Percentiles rank a stretch among this genome's conserved stretches.
Conservation (phyloP, 139 green algal genomes). For the Ettlia oleoabundans region DNA sequence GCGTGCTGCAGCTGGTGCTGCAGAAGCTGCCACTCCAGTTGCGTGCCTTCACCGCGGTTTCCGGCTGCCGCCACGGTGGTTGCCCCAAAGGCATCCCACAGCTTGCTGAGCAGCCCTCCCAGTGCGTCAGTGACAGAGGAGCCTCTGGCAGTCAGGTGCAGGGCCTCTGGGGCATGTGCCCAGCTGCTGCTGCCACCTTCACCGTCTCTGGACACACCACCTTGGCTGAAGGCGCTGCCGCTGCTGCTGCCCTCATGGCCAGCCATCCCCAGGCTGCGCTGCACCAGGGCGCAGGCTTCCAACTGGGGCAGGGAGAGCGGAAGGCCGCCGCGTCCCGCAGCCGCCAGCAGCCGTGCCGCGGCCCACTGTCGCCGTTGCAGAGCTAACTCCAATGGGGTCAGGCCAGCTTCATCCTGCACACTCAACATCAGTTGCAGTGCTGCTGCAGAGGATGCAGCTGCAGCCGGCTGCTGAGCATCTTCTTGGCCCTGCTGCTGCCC, state of each 20-base stretch:
- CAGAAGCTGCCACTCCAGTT: too few species aligned
- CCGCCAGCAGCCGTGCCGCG: slow-evolving; percentile 7
- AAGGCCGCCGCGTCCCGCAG: background rate
- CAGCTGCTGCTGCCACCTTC: background rate
- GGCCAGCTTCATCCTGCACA: slow-evolving; percentile 6
- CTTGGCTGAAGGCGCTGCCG: background rate
- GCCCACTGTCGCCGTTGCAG: slow-evolving; percentile 24
- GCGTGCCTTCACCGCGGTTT: background rate
- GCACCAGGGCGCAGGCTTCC: background rate
- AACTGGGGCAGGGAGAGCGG: slow-evolving; percentile 4
- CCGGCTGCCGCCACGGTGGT: background rate
- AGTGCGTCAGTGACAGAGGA: slow-evolving; percentile 8
- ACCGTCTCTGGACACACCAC: background rate
- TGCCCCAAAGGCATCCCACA: slow-evolving; percentile 14
- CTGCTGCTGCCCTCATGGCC: background rate
- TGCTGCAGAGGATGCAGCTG: background rate
- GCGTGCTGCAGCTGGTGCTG: background rate
- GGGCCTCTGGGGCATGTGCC: background rate
- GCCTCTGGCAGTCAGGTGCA: slow-evolving; percentile 12
- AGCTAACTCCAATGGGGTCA: slow-evolving; percentile 17
- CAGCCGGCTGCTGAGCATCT: background rate
- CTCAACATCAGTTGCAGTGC: slow-evolving; percentile 18
- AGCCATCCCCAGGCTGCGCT: background rate
- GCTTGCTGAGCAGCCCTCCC: slow-evolving; percentile 20
- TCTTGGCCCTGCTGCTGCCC: too few species aligned